phyloP scores from a whole-genome alignment of 495 filamentous ascomycete species.

The Geoglossum glabrum region DNA sequence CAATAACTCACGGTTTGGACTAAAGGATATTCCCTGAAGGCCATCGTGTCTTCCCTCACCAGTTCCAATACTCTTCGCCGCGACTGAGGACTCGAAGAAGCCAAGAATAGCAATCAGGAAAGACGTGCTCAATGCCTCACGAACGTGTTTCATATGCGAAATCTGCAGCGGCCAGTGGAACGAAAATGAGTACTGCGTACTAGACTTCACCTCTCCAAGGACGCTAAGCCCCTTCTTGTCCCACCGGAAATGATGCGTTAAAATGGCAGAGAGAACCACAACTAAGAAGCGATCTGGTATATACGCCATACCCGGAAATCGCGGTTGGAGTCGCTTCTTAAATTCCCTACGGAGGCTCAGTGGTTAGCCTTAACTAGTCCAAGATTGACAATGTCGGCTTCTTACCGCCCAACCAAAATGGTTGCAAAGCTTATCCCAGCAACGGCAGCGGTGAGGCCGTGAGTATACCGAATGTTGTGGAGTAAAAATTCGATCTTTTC shows the following conservation, averaged over 20 bases:
- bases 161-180: constrained; percentile 73
- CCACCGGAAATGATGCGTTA: constrained; percentile 66
- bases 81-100: constrained; percentile 98
- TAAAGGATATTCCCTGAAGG: constrained; percentile 56
- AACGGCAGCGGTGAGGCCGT: constrained; percentile 53
- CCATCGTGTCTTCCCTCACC: constrained; percentile 33
- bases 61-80: constrained; percentile 68
- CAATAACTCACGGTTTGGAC: constrained; percentile 84
- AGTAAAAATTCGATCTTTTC: constrained; percentile 68
- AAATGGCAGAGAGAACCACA: constrained; percentile 65
- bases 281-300: constrained; percentile 84
- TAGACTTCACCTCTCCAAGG: constrained; percentile 58
- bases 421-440: constrained; percentile 62
- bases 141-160: constrained; percentile 55
- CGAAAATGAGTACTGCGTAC: constrained; percentile 43
- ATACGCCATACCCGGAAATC: constrained; percentile 66
- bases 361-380: constrained; percentile 2
- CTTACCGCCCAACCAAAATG: constrained; percentile 68
- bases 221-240: constrained; percentile 62
- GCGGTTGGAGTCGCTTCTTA: constrained; percentile 64
- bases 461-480: constrained; percentile 38
- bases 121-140: constrained; percentile 74
- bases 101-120: constrained; percentile 88
- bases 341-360: constrained; percentile 32
- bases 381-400: constrained; percentile 1